Evolutionary conservation across 306 rosid genomes (phyloP), one percentile per base, ranked within the genome.

Genomic region (Pachyrhizus erosus): DNA sequence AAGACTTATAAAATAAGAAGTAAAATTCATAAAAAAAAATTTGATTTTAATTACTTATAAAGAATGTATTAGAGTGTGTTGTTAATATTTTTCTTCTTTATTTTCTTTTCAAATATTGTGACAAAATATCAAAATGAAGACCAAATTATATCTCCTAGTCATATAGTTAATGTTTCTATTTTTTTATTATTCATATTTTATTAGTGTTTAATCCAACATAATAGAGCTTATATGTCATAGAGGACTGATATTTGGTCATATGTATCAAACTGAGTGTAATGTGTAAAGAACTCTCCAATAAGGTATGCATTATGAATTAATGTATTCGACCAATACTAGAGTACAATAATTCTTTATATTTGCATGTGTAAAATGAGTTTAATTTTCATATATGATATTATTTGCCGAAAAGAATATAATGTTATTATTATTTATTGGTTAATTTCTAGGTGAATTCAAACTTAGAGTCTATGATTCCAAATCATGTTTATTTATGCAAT

Each of bases 381-480:
- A 79, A 68, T 15, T 49, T 77, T 65, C 48, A 14, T 33, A 14
- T 78, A 34, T 78, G 23, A 54, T 80, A 18, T 29, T 24, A 18
- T 27, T 14, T 12, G 8, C 33, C 0, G 45, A 65, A 15, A 61
- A 31, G 14, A 3, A 33, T 5, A 4, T 40, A 64, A 55, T 61
- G 31, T 20, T 49, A 24, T 24, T 42, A 34, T 34, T 34, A 2
- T 15, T 78, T 60, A 34, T 60, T 54, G 71, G 49, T 55, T 9
- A 17, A 66, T 60, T 14, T 79, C 24, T 87, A 93, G 97, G 91
- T 92, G 75, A 94, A 94, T 65, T 55, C 76, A 70, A 64, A 87
- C 51, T 69, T 86, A 40, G 77, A 70, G 57, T 70, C 21, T 65
- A 27, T 86, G n/a, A 17, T 80, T 82, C 87, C 85, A 26, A 58